Percentiles rank a stretch among this genome's conserved stretches.
Evolutionary conservation across 371 early-diverging fungal species (phyloP).

Genomic region (Mortierella sp.): DNA sequence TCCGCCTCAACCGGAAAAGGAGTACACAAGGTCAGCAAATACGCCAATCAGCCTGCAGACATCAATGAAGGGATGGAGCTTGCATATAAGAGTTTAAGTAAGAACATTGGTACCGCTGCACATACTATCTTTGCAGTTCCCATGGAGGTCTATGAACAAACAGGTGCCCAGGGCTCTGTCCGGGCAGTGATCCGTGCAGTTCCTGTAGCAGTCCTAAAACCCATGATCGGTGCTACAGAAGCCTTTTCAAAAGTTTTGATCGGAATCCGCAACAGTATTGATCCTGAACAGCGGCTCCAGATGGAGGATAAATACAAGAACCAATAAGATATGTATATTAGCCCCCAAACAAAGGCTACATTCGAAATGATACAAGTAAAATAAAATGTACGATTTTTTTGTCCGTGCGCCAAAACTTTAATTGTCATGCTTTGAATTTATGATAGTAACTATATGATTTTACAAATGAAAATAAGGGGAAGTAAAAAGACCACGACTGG

Average conservation of each 20-base stretch:
- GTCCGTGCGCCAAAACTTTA: conserved; percentile 1
- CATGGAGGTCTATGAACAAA: conserved; percentile 81
- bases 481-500: background rate
- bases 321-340: conserved; percentile 14
- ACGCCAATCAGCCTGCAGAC: conserved; percentile 86
- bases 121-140: conserved; percentile 93
- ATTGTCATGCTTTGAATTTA: background rate
- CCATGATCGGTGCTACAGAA: conserved; percentile 96
- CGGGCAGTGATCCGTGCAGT: conserved; percentile 90
- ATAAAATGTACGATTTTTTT: background rate
- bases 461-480: background rate
- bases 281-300: conserved; percentile 82
- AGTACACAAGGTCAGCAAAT: conserved; percentile 71
- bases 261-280: conserved; percentile 91
- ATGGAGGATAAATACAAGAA: conserved; percentile 76
- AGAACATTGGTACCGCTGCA: conserved; percentile 84
- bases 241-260: conserved; percentile 93
- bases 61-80: conserved; percentile 87
- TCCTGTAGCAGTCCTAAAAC: conserved; percentile 94
- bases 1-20: background rate
- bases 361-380: background rate
- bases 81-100: conserved; percentile 83
- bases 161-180: conserved; percentile 71
- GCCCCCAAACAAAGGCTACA: background rate
- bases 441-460: background rate